phyloP scores from a whole-genome alignment of 2,329 filamentous ascomycete genomes.

The Alternaria sp. region DNA sequence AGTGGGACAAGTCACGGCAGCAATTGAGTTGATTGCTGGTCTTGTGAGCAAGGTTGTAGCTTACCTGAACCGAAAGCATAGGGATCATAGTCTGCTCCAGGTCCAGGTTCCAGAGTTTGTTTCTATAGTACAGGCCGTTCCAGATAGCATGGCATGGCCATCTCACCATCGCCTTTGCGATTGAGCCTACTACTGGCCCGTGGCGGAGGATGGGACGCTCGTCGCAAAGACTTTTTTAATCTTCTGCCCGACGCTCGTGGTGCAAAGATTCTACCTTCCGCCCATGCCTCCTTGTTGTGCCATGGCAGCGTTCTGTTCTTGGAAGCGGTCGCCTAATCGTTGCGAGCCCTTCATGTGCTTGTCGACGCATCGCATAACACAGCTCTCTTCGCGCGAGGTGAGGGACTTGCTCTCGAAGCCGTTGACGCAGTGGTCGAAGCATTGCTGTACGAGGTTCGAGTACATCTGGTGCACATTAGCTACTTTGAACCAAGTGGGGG shows the following conservation, averaged over 20 bases:
- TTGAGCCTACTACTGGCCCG: background rate
- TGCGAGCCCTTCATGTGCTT: constrained; percentile 94
- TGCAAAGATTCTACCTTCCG: constrained; percentile 49
- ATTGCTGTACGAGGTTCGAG: constrained; percentile 80
- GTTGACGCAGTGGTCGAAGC: constrained; percentile 96
- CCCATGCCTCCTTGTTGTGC: constrained; percentile 66
- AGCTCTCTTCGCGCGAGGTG: constrained; percentile 85
- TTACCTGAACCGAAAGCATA: constrained; percentile 14
- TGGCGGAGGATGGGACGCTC: background rate
- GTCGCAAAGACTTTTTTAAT: background rate
- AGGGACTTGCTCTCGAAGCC: constrained; percentile 99
- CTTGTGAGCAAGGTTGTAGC: background rate
- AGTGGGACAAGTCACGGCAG: constrained; percentile 2
- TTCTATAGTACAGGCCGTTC: constrained; percentile 27
- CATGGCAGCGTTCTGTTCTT: constrained; percentile 74
- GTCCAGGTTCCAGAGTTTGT: constrained; percentile 15
- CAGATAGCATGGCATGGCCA: background rate
- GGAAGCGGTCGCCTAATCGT: constrained; percentile 90
- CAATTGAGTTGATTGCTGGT: background rate
- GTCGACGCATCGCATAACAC: constrained; percentile 92
- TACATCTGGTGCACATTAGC: constrained; percentile 63
- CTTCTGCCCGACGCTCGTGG: background rate
- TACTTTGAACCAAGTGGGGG: no score
- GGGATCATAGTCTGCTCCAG: constrained; percentile 19
- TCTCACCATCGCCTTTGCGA: background rate